phyloP scores from a whole-genome alignment of 2,329 filamentous ascomycete species.

The Fusarium virguliforme region DNA sequence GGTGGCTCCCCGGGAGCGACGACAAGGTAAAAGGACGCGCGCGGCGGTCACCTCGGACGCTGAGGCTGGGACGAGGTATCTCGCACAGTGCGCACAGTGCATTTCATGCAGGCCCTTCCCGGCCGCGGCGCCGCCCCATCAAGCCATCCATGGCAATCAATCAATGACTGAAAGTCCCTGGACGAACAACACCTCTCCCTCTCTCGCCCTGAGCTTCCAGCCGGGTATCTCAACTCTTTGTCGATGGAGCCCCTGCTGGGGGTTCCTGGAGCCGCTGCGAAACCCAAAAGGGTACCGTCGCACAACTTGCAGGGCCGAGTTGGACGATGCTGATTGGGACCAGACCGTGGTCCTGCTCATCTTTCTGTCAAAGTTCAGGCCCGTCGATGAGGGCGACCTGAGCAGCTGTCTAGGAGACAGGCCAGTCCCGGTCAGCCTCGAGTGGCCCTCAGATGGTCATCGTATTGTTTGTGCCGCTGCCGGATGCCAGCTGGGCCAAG shows the following conservation, averaged over 20 bases:
- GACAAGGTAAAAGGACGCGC: background rate
- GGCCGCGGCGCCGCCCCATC: conserved; percentile 35
- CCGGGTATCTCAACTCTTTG: conserved; percentile 11
- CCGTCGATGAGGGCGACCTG: conserved; percentile 28
- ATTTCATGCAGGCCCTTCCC: conserved; percentile 30
- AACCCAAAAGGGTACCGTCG: conserved; percentile 36
- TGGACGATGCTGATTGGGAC: conserved; percentile 42
- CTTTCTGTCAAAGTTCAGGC: conserved; percentile 40
- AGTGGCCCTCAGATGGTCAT: conserved; percentile 43
- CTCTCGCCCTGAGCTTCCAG: conserved; percentile 22
- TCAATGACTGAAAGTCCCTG: conserved; percentile 35
- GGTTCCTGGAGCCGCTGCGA: conserved; percentile 13
- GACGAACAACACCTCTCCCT: conserved; percentile 12
- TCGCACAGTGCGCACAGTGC: conserved; percentile 45
- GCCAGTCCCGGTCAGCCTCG: conserved; percentile 47
- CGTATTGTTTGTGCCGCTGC: conserved; percentile 44
- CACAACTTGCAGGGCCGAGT: conserved; percentile 32
- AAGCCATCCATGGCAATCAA: conserved; percentile 24
- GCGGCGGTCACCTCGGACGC: background rate
- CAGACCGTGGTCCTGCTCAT: conserved; percentile 49
- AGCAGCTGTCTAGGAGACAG: conserved; percentile 33
- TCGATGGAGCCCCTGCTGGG: conserved; percentile 6
- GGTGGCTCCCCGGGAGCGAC: conserved; percentile 43
- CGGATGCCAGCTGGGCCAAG: conserved; percentile 25
- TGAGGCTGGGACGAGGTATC: conserved; percentile 1